Base-by-base conservation (phyloP, 345 rosid species). In the Salix arbutifolia region DNA sequence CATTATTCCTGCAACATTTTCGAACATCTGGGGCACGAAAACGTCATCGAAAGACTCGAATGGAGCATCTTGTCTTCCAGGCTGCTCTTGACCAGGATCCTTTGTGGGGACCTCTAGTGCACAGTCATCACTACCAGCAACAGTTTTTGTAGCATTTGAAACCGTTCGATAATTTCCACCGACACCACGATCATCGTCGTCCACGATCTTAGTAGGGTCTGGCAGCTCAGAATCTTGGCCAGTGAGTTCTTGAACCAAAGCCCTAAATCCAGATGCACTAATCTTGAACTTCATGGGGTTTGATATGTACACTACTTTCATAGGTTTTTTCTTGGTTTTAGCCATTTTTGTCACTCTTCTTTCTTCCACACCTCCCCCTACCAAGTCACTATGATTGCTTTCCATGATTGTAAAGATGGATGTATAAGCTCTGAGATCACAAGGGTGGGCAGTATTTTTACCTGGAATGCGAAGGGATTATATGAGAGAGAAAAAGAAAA, bases 241-340 rank as follows among this genome's bases (percentile, higher is more conserved):
- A 26, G 91, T 88, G 78, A 86, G 84, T 46, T 83, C 72, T 69
- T 88, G 89, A 46, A 88, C 91, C 72, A 88, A 62, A 37, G 84
- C 79, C 67, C 86, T 76, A 76, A 88, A 88, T 70, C 80, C 61
- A 19, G 89, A 86, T 44, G 85, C 86, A 65, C 79, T 70, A 33
- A 80, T 72, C 74, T 82, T 74, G 82, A 88, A 83, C 81, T 69
- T 80, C 79, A 86, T 82, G 42, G 91, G 91, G 79, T 83, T 88
- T 25, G 91, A 80, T 68, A 88, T 88, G 86, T 88, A 82, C 21
- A 88, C 89, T 26, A 88, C 84, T 76, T 83, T 88, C 84, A 88
- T 67, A 7, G 81, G 77, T 50, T 76, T 74, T 21, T 68, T 73
- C 79, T 70, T 83, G 74, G 66, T 11, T 71, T 58, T 73, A 30